Conservation (phyloP, 2,329 filamentous ascomycete genomes). For the Aureobasidium subglaciale region DNA sequence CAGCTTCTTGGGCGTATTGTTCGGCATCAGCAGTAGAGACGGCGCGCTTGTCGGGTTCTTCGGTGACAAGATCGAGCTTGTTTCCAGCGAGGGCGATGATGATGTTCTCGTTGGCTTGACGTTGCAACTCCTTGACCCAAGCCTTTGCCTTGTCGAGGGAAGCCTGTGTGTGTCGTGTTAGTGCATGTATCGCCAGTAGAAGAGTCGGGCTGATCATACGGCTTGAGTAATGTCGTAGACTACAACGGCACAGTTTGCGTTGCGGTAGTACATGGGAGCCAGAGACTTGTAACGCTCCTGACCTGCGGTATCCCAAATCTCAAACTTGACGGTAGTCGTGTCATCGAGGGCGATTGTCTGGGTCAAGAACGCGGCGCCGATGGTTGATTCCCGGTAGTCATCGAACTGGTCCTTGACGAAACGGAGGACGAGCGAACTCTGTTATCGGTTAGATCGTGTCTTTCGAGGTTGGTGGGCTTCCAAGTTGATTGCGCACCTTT, state of each 20-base stretch:
- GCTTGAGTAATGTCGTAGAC: slow-evolving; percentile 99
- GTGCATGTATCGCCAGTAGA: neutral
- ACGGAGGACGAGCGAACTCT: slow-evolving; percentile 96
- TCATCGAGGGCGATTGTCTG: slow-evolving; percentile 98
- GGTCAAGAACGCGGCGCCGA: slow-evolving; percentile 96
- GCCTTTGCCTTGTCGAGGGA: slow-evolving; percentile 98
- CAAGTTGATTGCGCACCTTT: slow-evolving; percentile 46
- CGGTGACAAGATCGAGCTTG: slow-evolving; percentile 91
- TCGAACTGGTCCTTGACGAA: slow-evolving; percentile 99
- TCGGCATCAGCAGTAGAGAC: slow-evolving; percentile 85
- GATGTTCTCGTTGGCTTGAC: slow-evolving; percentile 99
- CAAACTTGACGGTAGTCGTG: slow-evolving; percentile 97
- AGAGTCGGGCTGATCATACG: slow-evolving; percentile 50
- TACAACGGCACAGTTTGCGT: slow-evolving; percentile 97
- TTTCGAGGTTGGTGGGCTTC: slow-evolving; percentile 15
- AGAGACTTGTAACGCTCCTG: slow-evolving; percentile 99
- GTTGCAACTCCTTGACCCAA: slow-evolving; percentile 98
- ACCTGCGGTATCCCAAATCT: slow-evolving; percentile 98
- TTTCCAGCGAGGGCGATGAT: slow-evolving; percentile 97
- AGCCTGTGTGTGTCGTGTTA: slow-evolving; percentile 48
- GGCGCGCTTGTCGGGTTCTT: slow-evolving; percentile 91
- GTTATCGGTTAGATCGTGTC: slow-evolving; percentile 23
- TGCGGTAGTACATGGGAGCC: slow-evolving; percentile 98
- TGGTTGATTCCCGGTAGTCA: slow-evolving; percentile 94
- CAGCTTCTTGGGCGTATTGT: slow-evolving; percentile 88